Conservation (phyloP, 2,329 filamentous ascomycete species). For the Cytospora mali region DNA sequence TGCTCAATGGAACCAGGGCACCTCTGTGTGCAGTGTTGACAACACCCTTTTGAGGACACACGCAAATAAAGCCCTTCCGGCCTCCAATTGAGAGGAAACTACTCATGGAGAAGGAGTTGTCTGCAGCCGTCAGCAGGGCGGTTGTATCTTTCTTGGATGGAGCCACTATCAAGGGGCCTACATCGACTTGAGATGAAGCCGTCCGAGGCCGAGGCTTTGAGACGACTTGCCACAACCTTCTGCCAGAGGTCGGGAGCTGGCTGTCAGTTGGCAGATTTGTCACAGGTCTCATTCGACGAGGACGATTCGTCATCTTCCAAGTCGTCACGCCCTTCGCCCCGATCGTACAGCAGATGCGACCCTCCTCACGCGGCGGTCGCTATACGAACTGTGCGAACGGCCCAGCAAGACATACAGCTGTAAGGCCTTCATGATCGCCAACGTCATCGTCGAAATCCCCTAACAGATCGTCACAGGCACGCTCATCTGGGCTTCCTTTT, state of each 20-base stretch:
- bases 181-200: constrained; percentile 6
- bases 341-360: constrained; percentile 73
- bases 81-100: no score
- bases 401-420: constrained; percentile 76
- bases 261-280: constrained; percentile 1
- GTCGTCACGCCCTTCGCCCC: constrained; percentile 73
- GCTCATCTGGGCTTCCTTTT: constrained; percentile 66
- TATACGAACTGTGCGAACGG: constrained; percentile 78
- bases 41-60: no score
- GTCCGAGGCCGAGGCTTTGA: constrained; percentile 14
- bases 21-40: no score
- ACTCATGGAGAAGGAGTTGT: constrained; percentile 1
- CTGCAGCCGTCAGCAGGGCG: not conserved
- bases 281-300: constrained; percentile 25
- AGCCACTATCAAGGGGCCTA: not conserved
- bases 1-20: no score
- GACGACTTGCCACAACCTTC: constrained; percentile 17
- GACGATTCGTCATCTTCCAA: constrained; percentile 72
- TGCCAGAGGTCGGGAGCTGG: constrained; percentile 3
- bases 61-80: no score
- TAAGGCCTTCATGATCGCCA: constrained; percentile 72
- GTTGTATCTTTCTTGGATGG: not conserved
- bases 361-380: constrained; percentile 70
- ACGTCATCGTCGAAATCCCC: constrained; percentile 72
- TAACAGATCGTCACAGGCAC: constrained; percentile 68